Evolutionary conservation across 2,329 filamentous ascomycete species (phyloP), one percentile per base, ranked within the genome.

Genomic region (Penicillium rolfsii): DNA sequence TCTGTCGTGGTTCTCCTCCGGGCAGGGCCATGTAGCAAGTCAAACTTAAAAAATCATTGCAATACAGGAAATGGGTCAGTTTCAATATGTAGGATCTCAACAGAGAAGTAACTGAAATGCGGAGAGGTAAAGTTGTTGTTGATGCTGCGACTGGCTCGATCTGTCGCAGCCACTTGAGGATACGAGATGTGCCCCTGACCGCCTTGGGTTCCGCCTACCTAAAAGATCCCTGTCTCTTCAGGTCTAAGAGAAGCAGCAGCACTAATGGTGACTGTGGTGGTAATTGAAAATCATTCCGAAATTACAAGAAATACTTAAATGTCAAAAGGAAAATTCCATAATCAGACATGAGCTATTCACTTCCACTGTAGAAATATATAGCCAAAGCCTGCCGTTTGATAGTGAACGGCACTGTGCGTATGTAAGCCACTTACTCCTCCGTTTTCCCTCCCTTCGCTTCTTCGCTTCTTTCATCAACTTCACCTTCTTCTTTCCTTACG

Each of bases 391-490:
- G 24, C 24, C 19, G 33, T 38, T 53, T 38, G 24, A 14, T 8
- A 6, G 33, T 38, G 11, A 6, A 43, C 52, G 11, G 14, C 33
- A 19, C 55, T 53, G 49, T 62, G 57, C 57, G 58, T 61, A 67
- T 60, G 65, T 70, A 67, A 68, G 54, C 62, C 35, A 55, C 43
- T 50, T 16, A 38, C 33, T 67, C 57, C 60, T 64, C 65, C 63
- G 60, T 62, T 65, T 64, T 64, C 59, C 63, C 62, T 63, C 54
- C 67, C 60, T 52, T 59, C 61, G 58, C 59, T 60, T 62, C 53
- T 57, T 36, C 35, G 35, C 35, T 36, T 36, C 35, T 36, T 36
- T 63, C 58, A 30, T 52, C 63, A 30, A 45, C 60, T 59, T 60
- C 43, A 46, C 35, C 59, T 58, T 30, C 50, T 57, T 53, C 57